Base-by-base conservation (phyloP, 352 stramenopile species). In the Globisporangium nodosum region DNA sequence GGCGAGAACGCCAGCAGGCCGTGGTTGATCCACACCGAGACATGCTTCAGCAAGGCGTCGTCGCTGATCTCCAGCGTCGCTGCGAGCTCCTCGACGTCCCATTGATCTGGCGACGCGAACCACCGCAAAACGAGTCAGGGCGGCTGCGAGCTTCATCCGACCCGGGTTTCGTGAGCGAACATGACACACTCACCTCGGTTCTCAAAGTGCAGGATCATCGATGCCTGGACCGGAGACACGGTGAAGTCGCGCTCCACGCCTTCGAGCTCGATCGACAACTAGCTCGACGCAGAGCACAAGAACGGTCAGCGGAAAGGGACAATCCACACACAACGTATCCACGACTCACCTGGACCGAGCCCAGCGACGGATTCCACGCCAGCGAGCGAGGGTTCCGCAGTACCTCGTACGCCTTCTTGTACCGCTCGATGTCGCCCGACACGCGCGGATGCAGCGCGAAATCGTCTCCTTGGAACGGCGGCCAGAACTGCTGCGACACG, bases 401-500 rank as follows among this genome's bases (percentile, higher is more conserved):
- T 31, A 93, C 79, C 20, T 81, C 78, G 68, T 98, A 99, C 52
- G 95, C 81, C 15, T 88, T 73, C 59, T 86, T 89, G 66, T 97
- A 98, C 30, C 78, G 55, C 46, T 97, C 85, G 20, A 98, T 71
- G 47, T 85, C 78, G 3, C 74, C 67, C 40, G 84, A 66, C 0
- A 98, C 75, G 39, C 68, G 72, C 9, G 92, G 80, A 66, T 99
- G 96, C 39, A 98, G 71, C 40, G 78, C 81, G 60, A 99, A 88
- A 18, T 94, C 79, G 49, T 98, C 90, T 4, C 81, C 87, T 65
- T 98, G 90, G 21, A 99, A 76, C n/a, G 92, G 77, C 27, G 97
- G 97, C 97, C 97, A 99, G 73, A 98, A 99, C 40, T 98, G 95
- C 56, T 98, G 85, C 5, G 94, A 98, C 42, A 99, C 81, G 60